A percentile compares a stretch with the other conserved stretches of the same genome.
phyloP scores from a whole-genome alignment of 2,329 filamentous ascomycete genomes.

The Trichoderma koningii region DNA sequence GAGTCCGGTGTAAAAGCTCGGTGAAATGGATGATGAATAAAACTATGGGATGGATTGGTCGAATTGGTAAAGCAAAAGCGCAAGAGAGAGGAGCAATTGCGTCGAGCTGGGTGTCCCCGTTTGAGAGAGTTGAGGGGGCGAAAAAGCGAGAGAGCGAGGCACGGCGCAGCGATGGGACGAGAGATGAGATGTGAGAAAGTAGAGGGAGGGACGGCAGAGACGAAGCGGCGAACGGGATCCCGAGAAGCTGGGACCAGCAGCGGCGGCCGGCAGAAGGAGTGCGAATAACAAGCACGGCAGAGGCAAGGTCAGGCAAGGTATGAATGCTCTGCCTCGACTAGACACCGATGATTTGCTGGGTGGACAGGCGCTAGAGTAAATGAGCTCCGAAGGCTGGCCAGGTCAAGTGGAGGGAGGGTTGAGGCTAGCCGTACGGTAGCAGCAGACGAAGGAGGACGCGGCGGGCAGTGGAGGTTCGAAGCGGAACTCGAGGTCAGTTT shows the following conservation, averaged over 20 bases:
- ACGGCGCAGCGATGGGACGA: not conserved
- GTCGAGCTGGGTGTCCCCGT: not conserved
- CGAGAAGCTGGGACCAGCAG: constrained; percentile 13
- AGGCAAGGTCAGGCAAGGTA: not conserved
- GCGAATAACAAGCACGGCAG: constrained; percentile 9
- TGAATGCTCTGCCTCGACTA: constrained; percentile 13
- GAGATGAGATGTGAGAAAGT: constrained; percentile 3
- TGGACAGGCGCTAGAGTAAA: constrained; percentile 22
- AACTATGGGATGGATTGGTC: too few species aligned
- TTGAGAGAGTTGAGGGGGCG: not conserved
- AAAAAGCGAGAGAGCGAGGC: not conserved
- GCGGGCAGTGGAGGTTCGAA: constrained; percentile 19
- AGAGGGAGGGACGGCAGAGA: not conserved
- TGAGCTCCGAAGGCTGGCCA: constrained; percentile 8
- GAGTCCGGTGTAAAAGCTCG: not conserved
- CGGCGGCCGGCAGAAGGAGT: constrained; percentile 16
- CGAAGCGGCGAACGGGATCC: constrained; percentile 13
- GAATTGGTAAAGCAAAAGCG: not conserved
- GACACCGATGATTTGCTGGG: constrained; percentile 24
- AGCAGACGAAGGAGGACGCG: constrained; percentile 2
- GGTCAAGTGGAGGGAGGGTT: constrained; percentile 7
- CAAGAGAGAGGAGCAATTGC: constrained; percentile 10
- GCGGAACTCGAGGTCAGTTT: not conserved
- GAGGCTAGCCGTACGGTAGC: not conserved
- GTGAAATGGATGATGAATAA: too few species aligned